Conservation (phyloP, 139 green algal genomes). For the Coelastrella sp. region DNA sequence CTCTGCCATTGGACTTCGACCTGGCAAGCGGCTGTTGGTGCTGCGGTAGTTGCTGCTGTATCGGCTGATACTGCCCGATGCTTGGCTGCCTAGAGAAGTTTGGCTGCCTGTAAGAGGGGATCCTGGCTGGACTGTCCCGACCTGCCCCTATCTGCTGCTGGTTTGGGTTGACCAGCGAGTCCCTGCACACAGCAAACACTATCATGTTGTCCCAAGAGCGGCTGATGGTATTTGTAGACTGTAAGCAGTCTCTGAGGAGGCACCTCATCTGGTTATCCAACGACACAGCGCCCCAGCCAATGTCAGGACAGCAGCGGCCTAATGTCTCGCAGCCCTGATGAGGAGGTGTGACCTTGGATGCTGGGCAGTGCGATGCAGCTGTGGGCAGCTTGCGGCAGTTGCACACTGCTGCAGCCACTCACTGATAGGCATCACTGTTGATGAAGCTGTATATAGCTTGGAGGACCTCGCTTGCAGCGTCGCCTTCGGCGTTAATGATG, state of each 20-base stretch:
- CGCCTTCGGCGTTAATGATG: conserved; percentile 64
- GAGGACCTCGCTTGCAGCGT: conserved; percentile 67
- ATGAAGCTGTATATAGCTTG: conserved; percentile 69
- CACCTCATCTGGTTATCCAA: too few species aligned
- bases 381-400: not conserved
- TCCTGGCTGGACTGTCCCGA: not conserved
- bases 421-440: conserved; percentile 63
- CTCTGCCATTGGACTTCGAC: conserved; percentile 42
- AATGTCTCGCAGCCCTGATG: too few species aligned
- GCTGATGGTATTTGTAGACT: too few species aligned
- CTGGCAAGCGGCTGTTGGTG: not conserved
- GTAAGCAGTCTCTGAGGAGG: too few species aligned
- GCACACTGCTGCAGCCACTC: not conserved
- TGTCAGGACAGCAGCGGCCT: too few species aligned
- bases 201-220: too few species aligned
- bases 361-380: too few species aligned
- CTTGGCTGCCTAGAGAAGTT: conserved; percentile 14
- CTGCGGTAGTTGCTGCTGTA: not conserved
- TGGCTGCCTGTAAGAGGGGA: conserved; percentile 17
- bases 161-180: not conserved
- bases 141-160: not conserved
- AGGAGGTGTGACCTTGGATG: too few species aligned
- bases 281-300: too few species aligned
- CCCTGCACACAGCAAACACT: not conserved
- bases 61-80: not conserved